Evolutionary conservation across 768 basidiomycete genomes (phyloP).

Genomic region (Pholiota conissans): DNA sequence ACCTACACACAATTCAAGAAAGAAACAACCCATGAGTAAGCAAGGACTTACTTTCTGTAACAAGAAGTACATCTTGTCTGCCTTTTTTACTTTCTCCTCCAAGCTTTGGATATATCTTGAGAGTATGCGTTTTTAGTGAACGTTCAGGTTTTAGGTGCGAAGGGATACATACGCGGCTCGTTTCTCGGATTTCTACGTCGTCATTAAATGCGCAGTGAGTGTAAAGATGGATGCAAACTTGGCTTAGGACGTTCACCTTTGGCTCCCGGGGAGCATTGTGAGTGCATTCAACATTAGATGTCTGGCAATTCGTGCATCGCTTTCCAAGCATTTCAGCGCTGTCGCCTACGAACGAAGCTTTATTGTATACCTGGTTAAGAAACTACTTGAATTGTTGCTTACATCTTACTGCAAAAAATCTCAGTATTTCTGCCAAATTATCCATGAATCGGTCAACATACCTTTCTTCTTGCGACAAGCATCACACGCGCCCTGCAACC

Average conservation of each 20-base stretch:
- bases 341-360: slow-evolving; percentile 34
- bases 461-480: slow-evolving; percentile 46
- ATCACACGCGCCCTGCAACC: slow-evolving; percentile 48
- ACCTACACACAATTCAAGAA: slow-evolving; percentile 9
- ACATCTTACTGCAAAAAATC: not conserved
- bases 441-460: slow-evolving; percentile 12
- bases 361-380: not conserved
- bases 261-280: slow-evolving; percentile 50
- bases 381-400: not conserved
- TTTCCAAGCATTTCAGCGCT: slow-evolving; percentile 59
- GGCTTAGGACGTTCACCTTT: slow-evolving; percentile 38
- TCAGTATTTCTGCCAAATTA: too few relatives aligned
- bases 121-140: not conserved
- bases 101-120: slow-evolving; percentile 29
- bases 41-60: slow-evolving; percentile 22
- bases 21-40: not conserved
- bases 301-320: slow-evolving; percentile 56
- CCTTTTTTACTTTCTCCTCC: slow-evolving; percentile 23
- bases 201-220: not conserved
- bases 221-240: not conserved
- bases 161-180: slow-evolving; percentile 31
- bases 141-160: not conserved
- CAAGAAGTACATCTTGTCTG: slow-evolving; percentile 27
- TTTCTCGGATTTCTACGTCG: slow-evolving; percentile 29
- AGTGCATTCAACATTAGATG: slow-evolving; percentile 49